Base-by-base conservation (phyloP, 306 rosid genomes). In the Cucumis cinereus region DNA sequence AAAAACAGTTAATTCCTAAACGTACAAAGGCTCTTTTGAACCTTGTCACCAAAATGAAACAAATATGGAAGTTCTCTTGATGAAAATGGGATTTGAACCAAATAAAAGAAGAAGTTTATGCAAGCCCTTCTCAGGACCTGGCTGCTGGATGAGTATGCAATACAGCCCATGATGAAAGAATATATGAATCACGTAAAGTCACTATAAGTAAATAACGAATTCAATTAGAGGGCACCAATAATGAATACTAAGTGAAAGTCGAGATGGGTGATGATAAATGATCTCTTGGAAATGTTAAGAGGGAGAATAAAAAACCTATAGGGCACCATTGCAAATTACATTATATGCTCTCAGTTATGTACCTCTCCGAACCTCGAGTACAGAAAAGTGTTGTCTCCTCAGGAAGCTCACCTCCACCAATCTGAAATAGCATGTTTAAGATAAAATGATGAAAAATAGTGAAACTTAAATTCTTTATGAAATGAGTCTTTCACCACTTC, bases 321-420 rank as follows among this genome's bases (percentile, higher is more conserved):
- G 53, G 52, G 40, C 33, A 82, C 62, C 76, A 49, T 57, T 76
- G 41, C 36, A 77, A 72, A 76, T 60, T 73, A 67, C 60, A 82
- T 43, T 73, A 38, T 19, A 70, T 59, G 79, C 88, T 83, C 82
- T 86, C 10, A 8, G 57, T 96, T 82, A 82, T 87, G 57, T 75
- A 77, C 98, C 98, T 93, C 90, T 93, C 98, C 0, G 94, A 88
- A 79, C 93, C 94, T 64, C 97, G 92, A 69, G 90, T 82, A 73
- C 98, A 91, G 71, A 84, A 30, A 66, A 93, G 91, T 17, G 87
- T 88, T 1, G 98, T 93, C 81, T 93, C 97, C 79, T 93, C 98
- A 2, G 98, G 98, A 82, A 86, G 84, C 73, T 93, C 97, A 77
- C 98, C 97, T 67, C 93, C 97, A 81, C 98, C 97, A 86, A 93